Evolutionary conservation across 306 rosid genomes (phyloP).

Genomic region (Inga leiocalycina): DNA sequence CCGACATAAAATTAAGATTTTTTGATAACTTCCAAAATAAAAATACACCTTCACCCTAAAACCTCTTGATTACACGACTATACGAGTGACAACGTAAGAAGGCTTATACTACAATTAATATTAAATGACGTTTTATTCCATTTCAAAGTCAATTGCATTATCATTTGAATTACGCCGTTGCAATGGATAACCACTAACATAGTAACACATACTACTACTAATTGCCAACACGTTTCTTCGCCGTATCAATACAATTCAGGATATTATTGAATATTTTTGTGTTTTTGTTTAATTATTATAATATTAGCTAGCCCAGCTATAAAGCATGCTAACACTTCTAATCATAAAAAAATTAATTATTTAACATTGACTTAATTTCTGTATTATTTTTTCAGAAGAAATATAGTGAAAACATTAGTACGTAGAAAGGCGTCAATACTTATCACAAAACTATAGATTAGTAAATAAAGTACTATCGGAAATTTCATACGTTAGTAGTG

Average conservation of each 20-base stretch:
- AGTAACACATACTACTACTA: not conserved
- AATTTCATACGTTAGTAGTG: too few species aligned
- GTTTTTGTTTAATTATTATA: not conserved
- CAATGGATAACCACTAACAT: not conserved
- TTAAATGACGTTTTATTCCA: not conserved
- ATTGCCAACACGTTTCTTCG: not conserved
- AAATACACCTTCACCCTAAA: too few species aligned
- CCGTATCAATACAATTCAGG: not conserved
- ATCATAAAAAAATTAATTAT: not conserved
- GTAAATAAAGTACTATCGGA: too few species aligned
- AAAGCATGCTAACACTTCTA: not conserved
- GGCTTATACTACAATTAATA: too few species aligned
- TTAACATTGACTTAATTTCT: not conserved
- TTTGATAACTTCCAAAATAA: too few species aligned
- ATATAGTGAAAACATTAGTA: not conserved
- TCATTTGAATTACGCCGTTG: not conserved
- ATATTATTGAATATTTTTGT: not conserved
- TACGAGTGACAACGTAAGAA: too few species aligned
- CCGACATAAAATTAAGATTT: too few species aligned
- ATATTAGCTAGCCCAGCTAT: not conserved
- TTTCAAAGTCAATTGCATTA: not conserved
- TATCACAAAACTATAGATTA: too few species aligned
- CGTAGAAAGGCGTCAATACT: not conserved
- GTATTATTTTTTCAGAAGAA: too few species aligned
- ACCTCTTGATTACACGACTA: too few species aligned